Percentiles rank a stretch among this genome's conserved stretches.
Conservation (phyloP, 352 stramenopile genomes). For the Globisporangium megalacanthum region DNA sequence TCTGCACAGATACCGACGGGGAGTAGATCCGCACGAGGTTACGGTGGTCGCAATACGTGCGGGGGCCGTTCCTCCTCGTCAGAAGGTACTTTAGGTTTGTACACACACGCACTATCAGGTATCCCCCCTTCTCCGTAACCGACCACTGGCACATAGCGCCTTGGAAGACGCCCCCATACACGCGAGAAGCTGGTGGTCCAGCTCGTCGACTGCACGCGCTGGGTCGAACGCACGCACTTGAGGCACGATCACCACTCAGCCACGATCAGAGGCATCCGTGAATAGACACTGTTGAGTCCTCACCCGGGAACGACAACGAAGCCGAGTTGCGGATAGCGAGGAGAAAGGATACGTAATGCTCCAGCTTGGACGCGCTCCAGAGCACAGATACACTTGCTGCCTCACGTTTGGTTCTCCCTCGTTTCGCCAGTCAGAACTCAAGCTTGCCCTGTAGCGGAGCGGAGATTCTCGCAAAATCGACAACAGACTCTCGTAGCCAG, state of each 20-base stretch:
- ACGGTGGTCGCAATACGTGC: not conserved
- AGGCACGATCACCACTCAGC: not conserved
- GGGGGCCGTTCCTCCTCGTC: no score
- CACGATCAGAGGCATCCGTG: not conserved
- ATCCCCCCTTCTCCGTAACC: not conserved
- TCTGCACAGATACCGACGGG: not conserved
- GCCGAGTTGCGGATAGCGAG: not conserved
- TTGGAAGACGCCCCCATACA: not conserved
- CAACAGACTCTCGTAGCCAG: not conserved
- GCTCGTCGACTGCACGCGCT: not conserved
- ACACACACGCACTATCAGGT: not conserved
- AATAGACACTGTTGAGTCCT: not conserved
- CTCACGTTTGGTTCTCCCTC: not conserved
- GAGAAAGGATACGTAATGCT: not conserved
- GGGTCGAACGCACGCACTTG: not conserved
- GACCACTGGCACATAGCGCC: not conserved
- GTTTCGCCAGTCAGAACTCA: not conserved
- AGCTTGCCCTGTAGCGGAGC: not conserved
- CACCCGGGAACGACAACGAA: not conserved
- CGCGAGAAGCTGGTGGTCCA: not conserved
- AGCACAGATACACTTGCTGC: not conserved
- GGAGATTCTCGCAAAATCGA: not conserved
- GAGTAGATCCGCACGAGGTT: not conserved
- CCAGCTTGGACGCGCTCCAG: not conserved
- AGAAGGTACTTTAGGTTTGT: not conserved